Evolutionary conservation across 2,329 filamentous ascomycete species (phyloP), one percentile per base, ranked within the genome.

Genomic region (Apiospora phragmitis): DNA sequence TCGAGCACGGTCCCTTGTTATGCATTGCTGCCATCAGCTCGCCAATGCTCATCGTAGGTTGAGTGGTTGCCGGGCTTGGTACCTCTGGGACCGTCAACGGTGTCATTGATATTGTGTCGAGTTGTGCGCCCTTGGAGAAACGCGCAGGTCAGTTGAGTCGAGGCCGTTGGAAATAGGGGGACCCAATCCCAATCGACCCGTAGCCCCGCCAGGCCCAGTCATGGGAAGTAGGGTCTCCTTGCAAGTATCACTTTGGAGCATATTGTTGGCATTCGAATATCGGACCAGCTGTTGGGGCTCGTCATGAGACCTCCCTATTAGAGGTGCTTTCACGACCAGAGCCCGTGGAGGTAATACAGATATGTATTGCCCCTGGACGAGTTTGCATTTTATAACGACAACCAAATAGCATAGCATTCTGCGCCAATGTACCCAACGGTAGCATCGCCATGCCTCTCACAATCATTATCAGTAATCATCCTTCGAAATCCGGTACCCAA

Each of bases 1-100:
- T 87, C 69, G 85, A 86, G 73, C 59, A 85, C 0, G 85, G 85
- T 0, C 83, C 81, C 3, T 70, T 86, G 4, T 76, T 87, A 11
- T 87, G 85, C 70, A 85, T 71, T 75, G 29, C 80, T 75, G 83
- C 85, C 0, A 78, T 74, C 1, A 81, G 75, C 45, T 83, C 82
- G 0, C 75, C 76, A 0, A 82, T 83, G 77, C 79, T 87, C 65
- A 87, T 87, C 49, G 72, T 84, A 5, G 85, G 85, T 0, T 78
- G 85, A 14, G 83, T 84, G 0, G 75, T 86, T 8, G 82, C 85
- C 0, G 85, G 85, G 0, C 73, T 81, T 0, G 85, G 85, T 2
- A 79, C 78, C 2, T 79, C 84, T 24, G 85, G 81, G 0, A 71
- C 86, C 3, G 80, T 81, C 14, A 45, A 43, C 14, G 42, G 65